A percentile compares a stretch with the other conserved stretches of the same genome.
Conservation (phyloP, 306 rosid genomes). For the Inga oerstediana region DNA sequence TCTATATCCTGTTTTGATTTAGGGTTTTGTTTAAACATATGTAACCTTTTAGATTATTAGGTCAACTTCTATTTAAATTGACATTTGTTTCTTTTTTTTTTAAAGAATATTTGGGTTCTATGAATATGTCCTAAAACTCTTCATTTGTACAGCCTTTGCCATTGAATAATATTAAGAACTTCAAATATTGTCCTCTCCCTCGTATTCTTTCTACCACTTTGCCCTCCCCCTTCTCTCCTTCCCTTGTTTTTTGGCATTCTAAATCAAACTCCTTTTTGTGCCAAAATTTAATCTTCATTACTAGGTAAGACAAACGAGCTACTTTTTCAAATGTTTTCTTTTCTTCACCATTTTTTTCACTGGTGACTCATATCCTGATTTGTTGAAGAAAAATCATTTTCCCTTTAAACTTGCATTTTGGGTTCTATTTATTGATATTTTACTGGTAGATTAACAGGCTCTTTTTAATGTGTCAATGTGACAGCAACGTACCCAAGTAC, state of each 20-base stretch:
- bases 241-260: neutral
- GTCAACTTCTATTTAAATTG: neutral
- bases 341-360: neutral
- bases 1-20: neutral
- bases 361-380: constrained; percentile 20
- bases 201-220: neutral
- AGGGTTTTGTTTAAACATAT: neutral
- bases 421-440: constrained; percentile 27
- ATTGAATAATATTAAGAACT: neutral
- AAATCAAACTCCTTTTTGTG: constrained; percentile 3
- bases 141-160: neutral
- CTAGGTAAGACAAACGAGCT: constrained; percentile 14
- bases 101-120: neutral
- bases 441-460: constrained; percentile 28
- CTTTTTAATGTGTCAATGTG: constrained; percentile 40
- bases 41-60: neutral
- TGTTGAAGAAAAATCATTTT: constrained; percentile 7
- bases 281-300: constrained; percentile 7
- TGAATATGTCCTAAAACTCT: neutral
- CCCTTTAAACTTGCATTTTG: constrained; percentile 12
- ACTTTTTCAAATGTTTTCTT: neutral
- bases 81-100: neutral
- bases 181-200: neutral
- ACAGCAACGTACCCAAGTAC: constrained; percentile 91
- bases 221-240: neutral